phyloP scores from a whole-genome alignment of 225 moss, liverwort and hornwort genomes.

The Lunularia cruciata region DNA sequence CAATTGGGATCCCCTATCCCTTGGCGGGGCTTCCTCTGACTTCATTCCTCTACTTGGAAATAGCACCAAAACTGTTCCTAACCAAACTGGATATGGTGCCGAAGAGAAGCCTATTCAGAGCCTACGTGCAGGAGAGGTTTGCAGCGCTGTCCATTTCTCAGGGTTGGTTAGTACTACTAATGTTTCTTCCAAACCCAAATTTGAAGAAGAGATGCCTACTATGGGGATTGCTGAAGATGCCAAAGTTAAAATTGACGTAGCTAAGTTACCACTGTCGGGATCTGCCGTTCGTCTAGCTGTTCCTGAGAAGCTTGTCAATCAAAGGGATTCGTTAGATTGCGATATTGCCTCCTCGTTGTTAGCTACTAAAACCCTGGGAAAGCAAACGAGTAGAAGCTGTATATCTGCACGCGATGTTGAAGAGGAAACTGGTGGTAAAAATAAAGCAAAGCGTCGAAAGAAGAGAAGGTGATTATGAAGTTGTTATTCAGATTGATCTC shows the following conservation, averaged over 20 bases:
- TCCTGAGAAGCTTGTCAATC: neutral
- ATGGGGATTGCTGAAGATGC: neutral
- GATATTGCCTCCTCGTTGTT: neutral
- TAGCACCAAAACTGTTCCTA: neutral
- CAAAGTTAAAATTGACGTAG: neutral
- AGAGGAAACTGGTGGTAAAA: conserved; percentile 4
- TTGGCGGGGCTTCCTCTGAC: conserved; percentile 65
- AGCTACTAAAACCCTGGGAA: conserved; percentile 6
- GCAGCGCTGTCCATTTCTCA: too few relatives aligned
- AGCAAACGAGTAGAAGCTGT: conserved; percentile 11
- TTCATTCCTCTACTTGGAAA: conserved; percentile 36
- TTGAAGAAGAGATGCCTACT: neutral
- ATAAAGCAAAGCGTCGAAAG: conserved; percentile 34
- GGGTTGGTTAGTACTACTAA: too few relatives aligned
- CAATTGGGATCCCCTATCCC: conserved; percentile 85
- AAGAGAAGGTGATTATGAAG: conserved; percentile 35
- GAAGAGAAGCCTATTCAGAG: too few relatives aligned
- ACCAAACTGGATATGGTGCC: neutral
- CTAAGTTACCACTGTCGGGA: neutral
- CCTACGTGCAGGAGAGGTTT: neutral
- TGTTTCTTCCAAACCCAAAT: too few relatives aligned
- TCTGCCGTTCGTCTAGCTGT: neutral
- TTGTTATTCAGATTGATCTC: too few relatives aligned
- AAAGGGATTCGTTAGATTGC: neutral
- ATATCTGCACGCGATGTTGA: neutral